Conservation (phyloP, 495 filamentous ascomycete genomes). For the Lasiosphaeriaceae sp. region DNA sequence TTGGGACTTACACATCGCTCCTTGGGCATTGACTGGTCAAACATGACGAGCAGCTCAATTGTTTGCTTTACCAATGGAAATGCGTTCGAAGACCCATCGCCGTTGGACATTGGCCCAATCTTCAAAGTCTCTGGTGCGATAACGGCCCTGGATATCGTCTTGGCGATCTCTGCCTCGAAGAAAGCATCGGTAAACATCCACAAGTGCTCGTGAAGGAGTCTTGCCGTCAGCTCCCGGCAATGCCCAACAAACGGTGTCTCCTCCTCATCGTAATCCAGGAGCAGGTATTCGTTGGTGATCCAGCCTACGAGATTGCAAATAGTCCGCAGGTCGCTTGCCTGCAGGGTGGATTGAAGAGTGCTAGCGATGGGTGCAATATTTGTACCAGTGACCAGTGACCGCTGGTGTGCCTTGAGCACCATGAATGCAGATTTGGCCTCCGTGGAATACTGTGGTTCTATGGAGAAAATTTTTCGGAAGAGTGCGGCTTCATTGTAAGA, state of each 20-base stretch:
- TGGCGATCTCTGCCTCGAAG: slow-evolving; percentile 49
- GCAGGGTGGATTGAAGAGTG: slow-evolving; percentile 40
- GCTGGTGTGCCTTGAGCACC: slow-evolving; percentile 36
- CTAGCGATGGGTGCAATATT: slow-evolving; percentile 46
- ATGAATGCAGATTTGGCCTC: slow-evolving; percentile 41
- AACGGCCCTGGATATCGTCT: slow-evolving; percentile 45
- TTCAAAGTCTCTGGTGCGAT: slow-evolving; percentile 39
- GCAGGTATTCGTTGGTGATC: slow-evolving; percentile 74
- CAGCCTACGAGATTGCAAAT: slow-evolving; percentile 77
- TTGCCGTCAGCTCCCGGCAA: slow-evolving; percentile 62
- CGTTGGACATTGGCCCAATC: slow-evolving; percentile 35
- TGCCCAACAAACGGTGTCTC: slow-evolving; percentile 69
- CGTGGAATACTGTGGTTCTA: slow-evolving; percentile 43
- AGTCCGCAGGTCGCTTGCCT: slow-evolving; percentile 38
- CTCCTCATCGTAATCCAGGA: slow-evolving; percentile 69
- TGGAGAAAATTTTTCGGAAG: slow-evolving; percentile 44
- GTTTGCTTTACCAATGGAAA: slow-evolving; percentile 67
- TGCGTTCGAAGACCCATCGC: slow-evolving; percentile 52
- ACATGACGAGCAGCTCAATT: slow-evolving; percentile 76
- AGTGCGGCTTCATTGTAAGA: slow-evolving; percentile 45
- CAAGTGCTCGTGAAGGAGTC: slow-evolving; percentile 46
- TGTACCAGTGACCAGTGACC: slow-evolving; percentile 37
- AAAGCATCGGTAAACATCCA: slow-evolving; percentile 48
- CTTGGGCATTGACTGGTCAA: slow-evolving; percentile 63
- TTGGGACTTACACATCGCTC: slow-evolving; percentile 66